Percentiles rank a stretch among this genome's conserved stretches.
Evolutionary conservation across 345 rosid genomes (phyloP).

Genomic region (Salix arbutifolia): DNA sequence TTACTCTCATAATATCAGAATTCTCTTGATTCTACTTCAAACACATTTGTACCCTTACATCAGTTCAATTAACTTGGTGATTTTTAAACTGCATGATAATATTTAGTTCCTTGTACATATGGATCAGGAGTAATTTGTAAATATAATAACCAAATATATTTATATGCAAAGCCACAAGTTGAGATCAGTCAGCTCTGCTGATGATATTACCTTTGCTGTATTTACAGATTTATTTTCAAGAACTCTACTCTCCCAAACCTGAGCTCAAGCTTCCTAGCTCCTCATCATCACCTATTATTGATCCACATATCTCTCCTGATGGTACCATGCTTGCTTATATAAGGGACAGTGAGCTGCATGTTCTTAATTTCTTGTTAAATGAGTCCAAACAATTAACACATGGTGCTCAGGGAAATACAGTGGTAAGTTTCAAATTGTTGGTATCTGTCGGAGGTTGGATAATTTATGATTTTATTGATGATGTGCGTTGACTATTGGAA

Average conservation of each 20-base stretch:
- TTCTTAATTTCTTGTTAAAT: constrained; percentile 49
- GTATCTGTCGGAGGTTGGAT: not conserved
- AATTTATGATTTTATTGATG: not conserved
- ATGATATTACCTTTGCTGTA: constrained; percentile 4
- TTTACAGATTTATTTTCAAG: constrained; percentile 77
- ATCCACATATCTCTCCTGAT: constrained; percentile 86
- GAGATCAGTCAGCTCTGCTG: not conserved
- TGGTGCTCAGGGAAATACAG: constrained; percentile 53
- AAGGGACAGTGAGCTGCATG: constrained; percentile 68
- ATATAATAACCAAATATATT: not conserved
- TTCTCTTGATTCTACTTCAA: not conserved
- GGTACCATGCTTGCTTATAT: constrained; percentile 75
- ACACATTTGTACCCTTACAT: not conserved
- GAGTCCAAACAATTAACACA: constrained; percentile 59
- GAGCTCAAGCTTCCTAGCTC: constrained; percentile 69
- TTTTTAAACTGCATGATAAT: not conserved
- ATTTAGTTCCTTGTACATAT: not conserved
- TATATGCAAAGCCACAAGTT: not conserved
- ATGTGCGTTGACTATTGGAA: not conserved
- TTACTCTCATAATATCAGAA: not conserved
- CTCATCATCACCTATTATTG: constrained; percentile 60
- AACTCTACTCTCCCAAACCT: constrained; percentile 56
- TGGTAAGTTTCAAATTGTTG: constrained; percentile 46
- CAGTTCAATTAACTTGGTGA: not conserved
- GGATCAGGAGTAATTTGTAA: not conserved